A percentile compares a stretch with the other conserved stretches of the same genome.
These are phyloP conservation scores for Fusarium pseudoanthophilum DNA, from an alignment of 2,329 filamentous ascomycete genomes.

Conservation along the genomic window DNA sequence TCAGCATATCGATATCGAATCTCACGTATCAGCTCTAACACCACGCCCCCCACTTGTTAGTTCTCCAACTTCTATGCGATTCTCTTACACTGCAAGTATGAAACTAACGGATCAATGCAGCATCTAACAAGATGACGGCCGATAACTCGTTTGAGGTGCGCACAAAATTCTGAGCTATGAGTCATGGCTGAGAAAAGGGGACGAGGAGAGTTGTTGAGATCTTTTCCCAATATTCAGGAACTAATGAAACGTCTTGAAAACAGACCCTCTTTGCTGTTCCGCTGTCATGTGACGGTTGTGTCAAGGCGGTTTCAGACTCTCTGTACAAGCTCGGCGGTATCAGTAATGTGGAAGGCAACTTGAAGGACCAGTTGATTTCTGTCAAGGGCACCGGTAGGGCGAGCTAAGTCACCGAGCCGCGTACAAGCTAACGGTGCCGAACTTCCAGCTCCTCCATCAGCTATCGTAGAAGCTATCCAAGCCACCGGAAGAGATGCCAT, in stretches of 20 bases:
- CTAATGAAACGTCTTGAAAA: conserved; percentile 52
- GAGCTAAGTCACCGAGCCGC: not conserved
- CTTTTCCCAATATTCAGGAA: conserved; percentile 25
- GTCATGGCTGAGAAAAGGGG: conserved; percentile 40
- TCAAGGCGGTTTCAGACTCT: conserved; percentile 84
- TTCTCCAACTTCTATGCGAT: conserved; percentile 19
- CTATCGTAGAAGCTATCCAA: conserved; percentile 90
- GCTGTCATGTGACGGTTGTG: conserved; percentile 89
- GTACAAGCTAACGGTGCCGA: conserved; percentile 16
- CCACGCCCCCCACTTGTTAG: conserved; percentile 40
- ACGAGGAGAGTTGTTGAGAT: conserved; percentile 36
- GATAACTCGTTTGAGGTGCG: conserved; percentile 60
- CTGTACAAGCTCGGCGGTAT: conserved; percentile 83
- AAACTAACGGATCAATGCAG: conserved; percentile 38
- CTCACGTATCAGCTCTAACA: conserved; percentile 35
- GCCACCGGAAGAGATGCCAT: conserved; percentile 93
- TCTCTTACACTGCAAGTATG: conserved; percentile 43
- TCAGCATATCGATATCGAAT: conserved; percentile 44
- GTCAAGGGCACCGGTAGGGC: conserved; percentile 81
- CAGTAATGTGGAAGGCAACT: conserved; percentile 81
- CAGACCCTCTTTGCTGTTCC: conserved; percentile 96
- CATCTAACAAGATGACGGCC: conserved; percentile 54
- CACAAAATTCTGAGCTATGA: conserved; percentile 37
- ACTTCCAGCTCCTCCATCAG: conserved; percentile 78
- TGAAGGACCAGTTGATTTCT: conserved; percentile 84